Base-by-base conservation (phyloP, 352 stramenopile genomes). In the Nothophytophthora sp. region DNA sequence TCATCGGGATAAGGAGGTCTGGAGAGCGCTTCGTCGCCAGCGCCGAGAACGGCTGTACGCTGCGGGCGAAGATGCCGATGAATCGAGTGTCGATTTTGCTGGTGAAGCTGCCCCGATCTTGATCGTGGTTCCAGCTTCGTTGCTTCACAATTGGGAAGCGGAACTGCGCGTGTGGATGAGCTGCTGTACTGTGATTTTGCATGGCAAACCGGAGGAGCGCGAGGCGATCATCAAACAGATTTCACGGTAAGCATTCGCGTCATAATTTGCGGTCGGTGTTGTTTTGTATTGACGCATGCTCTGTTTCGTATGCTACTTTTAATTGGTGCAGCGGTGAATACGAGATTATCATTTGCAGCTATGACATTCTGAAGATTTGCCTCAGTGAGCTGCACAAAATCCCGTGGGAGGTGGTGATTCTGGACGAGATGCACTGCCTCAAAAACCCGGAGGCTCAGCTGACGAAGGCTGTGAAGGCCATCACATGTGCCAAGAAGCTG, bases 391-490 rank as follows among this genome's bases (percentile, higher is more conserved):
- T 91, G 87, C 66, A 81, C 45, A 63, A 61, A n/a, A 72, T 88
- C 12, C 50, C 66, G 12, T 99, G 98, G 95, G 81, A 94, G 57
- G 76, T 88, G 5, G 75, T 98, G 44, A 88, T 99, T 47, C 89
- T 99, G 11, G 98, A 99, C 64, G 98, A 99, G 70, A 98, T 98
- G 45, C 98, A 99, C 74, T 96, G 97, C 29, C 76, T 99, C 22
- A 98, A 98, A 51, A 99, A 99, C 67, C 77, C 92, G 16, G 96
- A 98, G 40, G 93, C 95, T 12, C 96, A 98, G 53, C 72, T 99
- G 5, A 88, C 80, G 1, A 56, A 79, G 34, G 73, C 91, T 44
- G 83, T 97, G 0, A 88, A 88, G 25, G 50, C 67, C 4, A 71
- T 90, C 33, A 70, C 53, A 45, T 92, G 83, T 39, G 44, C 64